A percentile compares a stretch with the other conserved stretches of the same genome.
phyloP scores from a whole-genome alignment of 192 early-diverging fungal species.

The Podochytrium sp. region DNA sequence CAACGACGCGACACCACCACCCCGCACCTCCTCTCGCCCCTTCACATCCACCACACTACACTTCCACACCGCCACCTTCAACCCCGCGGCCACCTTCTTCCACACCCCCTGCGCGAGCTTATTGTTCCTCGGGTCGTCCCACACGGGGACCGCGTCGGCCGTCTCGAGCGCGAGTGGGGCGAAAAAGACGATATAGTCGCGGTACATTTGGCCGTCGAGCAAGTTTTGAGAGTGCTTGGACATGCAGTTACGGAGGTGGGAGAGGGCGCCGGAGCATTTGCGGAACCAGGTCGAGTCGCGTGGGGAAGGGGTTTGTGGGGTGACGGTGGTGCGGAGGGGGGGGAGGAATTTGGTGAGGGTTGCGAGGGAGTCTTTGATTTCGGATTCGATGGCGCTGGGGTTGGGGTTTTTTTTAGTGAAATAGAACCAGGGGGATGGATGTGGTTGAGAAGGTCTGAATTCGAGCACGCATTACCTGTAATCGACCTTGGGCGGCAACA shows the following conservation, averaged over 20 bases:
- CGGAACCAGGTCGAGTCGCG: slow-evolving; percentile 13
- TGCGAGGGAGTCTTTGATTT: not conserved
- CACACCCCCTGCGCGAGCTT: slow-evolving; percentile 7
- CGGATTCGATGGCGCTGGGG: no score
- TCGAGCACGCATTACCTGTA: no score
- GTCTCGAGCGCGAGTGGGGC: slow-evolving; percentile 5
- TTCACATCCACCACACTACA: not conserved
- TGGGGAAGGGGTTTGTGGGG: not conserved
- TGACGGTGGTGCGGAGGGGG: not conserved
- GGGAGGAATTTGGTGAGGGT: slow-evolving; percentile 3
- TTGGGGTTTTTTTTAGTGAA: no score
- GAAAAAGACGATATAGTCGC: slow-evolving; percentile 16
- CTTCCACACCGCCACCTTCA: not conserved
- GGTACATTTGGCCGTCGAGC: slow-evolving; percentile 5
- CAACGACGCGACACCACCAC: not conserved
- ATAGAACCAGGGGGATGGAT: no score
- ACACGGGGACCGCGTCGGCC: not conserved
- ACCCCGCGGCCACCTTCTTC: not conserved
- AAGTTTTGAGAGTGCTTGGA: slow-evolving; percentile 4
- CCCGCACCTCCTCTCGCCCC: not conserved
- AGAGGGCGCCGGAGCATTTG: not conserved
- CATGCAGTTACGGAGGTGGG: not conserved
- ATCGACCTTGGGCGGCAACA: not conserved
- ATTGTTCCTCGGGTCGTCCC: slow-evolving; percentile 13
- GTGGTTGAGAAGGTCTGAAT: no score